A percentile compares a stretch with the other conserved stretches of the same genome.
Conservation (phyloP, 345 rosid genomes). For the Cardamine occulta region DNA sequence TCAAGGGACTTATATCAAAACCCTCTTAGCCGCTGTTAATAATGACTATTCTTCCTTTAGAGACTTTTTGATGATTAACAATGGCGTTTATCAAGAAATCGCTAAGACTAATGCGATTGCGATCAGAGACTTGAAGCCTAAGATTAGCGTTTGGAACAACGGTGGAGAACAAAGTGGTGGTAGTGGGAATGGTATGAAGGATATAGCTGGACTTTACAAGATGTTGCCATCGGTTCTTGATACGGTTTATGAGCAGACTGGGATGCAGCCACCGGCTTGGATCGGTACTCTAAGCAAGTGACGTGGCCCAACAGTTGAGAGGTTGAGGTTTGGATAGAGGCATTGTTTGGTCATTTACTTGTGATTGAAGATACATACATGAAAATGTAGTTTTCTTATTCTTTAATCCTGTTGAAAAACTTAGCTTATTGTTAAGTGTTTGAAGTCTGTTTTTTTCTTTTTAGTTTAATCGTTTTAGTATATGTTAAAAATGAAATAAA, state of each 20-base stretch:
- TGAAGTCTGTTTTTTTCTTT: too few species aligned
- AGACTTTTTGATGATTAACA: constrained; percentile 66
- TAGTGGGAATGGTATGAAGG: constrained; percentile 56
- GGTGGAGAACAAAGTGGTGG: constrained; percentile 43
- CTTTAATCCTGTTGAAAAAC: neutral
- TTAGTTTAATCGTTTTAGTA: too few species aligned
- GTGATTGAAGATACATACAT: constrained; percentile 7
- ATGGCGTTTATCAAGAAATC: constrained; percentile 56
- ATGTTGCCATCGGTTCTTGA: constrained; percentile 75
- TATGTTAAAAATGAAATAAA: neutral
- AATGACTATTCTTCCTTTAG: constrained; percentile 61
- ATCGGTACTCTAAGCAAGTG: constrained; percentile 49
- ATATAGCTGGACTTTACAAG: constrained; percentile 71
- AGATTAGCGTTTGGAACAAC: constrained; percentile 71
- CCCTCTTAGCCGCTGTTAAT: constrained; percentile 57
- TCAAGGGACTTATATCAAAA: constrained; percentile 61
- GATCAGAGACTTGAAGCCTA: constrained; percentile 63
- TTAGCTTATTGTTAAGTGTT: neutral
- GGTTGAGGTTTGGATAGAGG: constrained; percentile 8
- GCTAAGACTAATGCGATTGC: constrained; percentile 67
- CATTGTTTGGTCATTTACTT: constrained; percentile 12
- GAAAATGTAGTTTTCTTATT: neutral
- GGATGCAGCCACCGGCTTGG: constrained; percentile 79
- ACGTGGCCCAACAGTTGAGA: neutral
- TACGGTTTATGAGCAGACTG: constrained; percentile 83